Evolutionary conservation across 2,329 filamentous ascomycete genomes (phyloP), one percentile per base, ranked within the genome.

Genomic region (Biscogniauxia sp.): DNA sequence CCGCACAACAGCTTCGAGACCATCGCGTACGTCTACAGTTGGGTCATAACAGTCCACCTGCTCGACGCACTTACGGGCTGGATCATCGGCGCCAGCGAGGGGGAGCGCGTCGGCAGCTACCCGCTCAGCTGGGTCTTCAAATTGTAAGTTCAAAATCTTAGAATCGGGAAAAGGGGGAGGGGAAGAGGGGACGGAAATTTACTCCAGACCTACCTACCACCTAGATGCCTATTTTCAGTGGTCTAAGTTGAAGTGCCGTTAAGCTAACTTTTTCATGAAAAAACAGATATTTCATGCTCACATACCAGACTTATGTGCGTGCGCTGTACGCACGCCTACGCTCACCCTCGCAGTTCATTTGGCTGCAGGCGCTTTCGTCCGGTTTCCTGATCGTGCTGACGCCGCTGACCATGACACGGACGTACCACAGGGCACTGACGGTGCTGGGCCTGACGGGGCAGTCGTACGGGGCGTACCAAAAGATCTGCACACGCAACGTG

Each of bases 71-170:
- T 88, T 60, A 88, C 86, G 0, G 87, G 85, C 1, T 90, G 85
- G 84, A 87, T 89, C 54, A 73, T 90, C 49, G 87, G 87, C 52
- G 86, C 84, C 49, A 84, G 82, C 56, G 84, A 89, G 66, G 87
- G 87, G 54, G 84, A 89, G 70, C 79, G 87, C 32, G 87, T 90
- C 1, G 86, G 87, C 49, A 88, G 85, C 70, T 90, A 90, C 68
- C 87, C 87, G n/a, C 73, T 90, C 60, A 87, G 85, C 65, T 90
- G 86, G 84, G 83, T 88, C 51, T 90, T 90, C 68, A 90, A 90
- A 72, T 79, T 90, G 83, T 88, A 71, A 75, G 83, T 54, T 28
- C 6, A 32, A 32, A 13, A 32, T 3, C 4, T 32, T 32, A 32
- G 28, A 13, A 9, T n/a, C n/a, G n/a, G n/a, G n/a, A n/a, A n/a